A percentile compares a stretch with the other conserved stretches of the same genome.
Conservation (phyloP, 2,329 filamentous ascomycete genomes). For the Fusarium guadeloupense region DNA sequence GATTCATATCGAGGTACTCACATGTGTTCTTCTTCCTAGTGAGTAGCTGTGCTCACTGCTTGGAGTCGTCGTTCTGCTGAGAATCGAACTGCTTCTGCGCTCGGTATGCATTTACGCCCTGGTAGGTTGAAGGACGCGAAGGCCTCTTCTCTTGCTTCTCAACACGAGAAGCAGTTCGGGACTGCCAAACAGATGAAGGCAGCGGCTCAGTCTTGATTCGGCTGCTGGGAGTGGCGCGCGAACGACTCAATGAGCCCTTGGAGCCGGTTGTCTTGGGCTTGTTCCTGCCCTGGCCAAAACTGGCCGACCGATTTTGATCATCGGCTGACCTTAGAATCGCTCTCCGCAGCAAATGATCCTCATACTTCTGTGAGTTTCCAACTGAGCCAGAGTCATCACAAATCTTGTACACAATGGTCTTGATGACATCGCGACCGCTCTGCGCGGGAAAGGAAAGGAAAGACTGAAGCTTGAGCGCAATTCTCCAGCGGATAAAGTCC, state of each 20-base stretch:
- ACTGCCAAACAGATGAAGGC: not conserved
- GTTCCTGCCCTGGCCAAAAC: slow-evolving; percentile 28
- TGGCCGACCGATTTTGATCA: slow-evolving; percentile 30
- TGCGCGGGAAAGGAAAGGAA: not conserved
- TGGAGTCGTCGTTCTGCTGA: not conserved
- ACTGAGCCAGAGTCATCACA: slow-evolving; percentile 9
- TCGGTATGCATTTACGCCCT: slow-evolving; percentile 43
- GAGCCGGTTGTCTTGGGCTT: not conserved
- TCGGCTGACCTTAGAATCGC: slow-evolving; percentile 44
- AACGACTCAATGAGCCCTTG: not conserved
- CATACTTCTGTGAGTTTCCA: slow-evolving; percentile 14
- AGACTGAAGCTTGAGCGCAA: slow-evolving; percentile 28
- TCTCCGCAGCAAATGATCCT: slow-evolving; percentile 43
- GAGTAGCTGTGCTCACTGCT: not conserved
- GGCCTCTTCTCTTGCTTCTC: slow-evolving; percentile 11
- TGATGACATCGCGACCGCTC: slow-evolving; percentile 8
- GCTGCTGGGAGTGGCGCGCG: not conserved
- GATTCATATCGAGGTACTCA: accelerated
- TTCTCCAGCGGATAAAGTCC: slow-evolving; percentile 52
- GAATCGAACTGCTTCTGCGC: slow-evolving; percentile 8
- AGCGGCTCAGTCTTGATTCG: not conserved
- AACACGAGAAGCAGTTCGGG: not conserved
- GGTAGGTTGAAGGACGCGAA: slow-evolving; percentile 26
- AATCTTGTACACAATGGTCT: slow-evolving; percentile 10
- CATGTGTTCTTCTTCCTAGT: not conserved